Evolutionary conservation across 176 grass and related monocot genomes (phyloP).

Genomic region (Musa troglodytarum): DNA sequence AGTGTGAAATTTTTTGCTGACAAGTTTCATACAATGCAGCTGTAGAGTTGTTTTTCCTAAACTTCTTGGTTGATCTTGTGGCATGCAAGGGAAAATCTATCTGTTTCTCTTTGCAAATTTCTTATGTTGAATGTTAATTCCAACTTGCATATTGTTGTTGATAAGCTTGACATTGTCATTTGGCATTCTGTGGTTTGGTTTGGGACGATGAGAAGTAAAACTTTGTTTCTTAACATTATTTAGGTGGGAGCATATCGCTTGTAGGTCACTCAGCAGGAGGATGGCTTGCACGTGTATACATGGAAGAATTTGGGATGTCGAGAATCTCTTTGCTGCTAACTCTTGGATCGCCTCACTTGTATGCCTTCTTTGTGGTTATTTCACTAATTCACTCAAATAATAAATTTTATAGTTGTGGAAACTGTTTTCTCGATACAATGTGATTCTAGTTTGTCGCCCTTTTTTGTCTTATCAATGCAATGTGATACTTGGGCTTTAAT

Average conservation of each 20-base stretch:
- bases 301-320: slow-evolving; percentile 56
- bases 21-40: too few species aligned
- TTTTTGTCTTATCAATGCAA: too few species aligned
- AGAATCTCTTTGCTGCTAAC: slow-evolving; percentile 68
- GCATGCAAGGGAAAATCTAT: background rate
- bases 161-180: background rate
- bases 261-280: slow-evolving; percentile 92
- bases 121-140: background rate
- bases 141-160: background rate
- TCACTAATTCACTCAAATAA: too few species aligned
- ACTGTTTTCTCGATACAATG: too few species aligned
- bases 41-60: background rate
- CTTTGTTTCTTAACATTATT: background rate
- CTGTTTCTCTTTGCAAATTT: too few species aligned
- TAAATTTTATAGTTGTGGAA: background rate
- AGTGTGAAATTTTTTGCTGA: too few species aligned
- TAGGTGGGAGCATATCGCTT: slow-evolving; percentile 56
- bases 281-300: slow-evolving; percentile 74
- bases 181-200: background rate
- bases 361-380: slow-evolving; percentile 15
- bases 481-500: too few species aligned
- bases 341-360: slow-evolving; percentile 83
- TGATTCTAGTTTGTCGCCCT: too few species aligned
- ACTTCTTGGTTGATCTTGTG: background rate
- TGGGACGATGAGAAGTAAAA: background rate